These are phyloP conservation scores for Auxenochlorella pyrenoidosa DNA, from an alignment of 139 green algal genomes.

Conservation along the genomic window DNA sequence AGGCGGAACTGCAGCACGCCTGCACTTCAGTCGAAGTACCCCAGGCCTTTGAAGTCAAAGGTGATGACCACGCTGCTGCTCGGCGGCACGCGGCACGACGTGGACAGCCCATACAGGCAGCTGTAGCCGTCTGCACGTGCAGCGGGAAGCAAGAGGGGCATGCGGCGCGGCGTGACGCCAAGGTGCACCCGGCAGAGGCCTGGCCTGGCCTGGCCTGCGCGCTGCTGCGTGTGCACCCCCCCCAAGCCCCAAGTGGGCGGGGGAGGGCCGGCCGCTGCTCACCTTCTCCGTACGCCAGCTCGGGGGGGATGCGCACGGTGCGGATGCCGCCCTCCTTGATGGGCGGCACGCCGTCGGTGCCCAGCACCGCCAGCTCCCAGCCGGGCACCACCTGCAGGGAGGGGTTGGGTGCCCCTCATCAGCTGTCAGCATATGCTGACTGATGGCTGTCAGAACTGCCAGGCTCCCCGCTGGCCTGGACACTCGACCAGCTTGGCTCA, in stretches of 20 bases:
- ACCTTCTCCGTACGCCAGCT: not conserved
- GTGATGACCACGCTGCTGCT: not conserved
- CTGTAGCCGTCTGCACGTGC: not conserved
- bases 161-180: no score
- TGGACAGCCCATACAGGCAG: constrained; percentile 11
- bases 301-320: not conserved
- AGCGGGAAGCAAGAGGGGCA: not conserved
- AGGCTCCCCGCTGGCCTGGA: no score
- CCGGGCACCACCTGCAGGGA: not conserved
- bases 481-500: no score
- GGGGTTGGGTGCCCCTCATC: not conserved
- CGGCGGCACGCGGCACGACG: not conserved
- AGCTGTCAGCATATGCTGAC: no score
- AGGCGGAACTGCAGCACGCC: no score
- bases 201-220: no score
- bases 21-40: no score
- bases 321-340: constrained; percentile 2
- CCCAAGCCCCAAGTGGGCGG: no score
- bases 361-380: constrained; percentile 4
- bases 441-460: no score
- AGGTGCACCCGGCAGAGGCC: no score
- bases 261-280: not conserved
- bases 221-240: no score
- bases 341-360: not conserved
- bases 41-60: not conserved